phyloP scores from a whole-genome alignment of 2,329 filamentous ascomycete genomes.

The Penicillium crustosum region DNA sequence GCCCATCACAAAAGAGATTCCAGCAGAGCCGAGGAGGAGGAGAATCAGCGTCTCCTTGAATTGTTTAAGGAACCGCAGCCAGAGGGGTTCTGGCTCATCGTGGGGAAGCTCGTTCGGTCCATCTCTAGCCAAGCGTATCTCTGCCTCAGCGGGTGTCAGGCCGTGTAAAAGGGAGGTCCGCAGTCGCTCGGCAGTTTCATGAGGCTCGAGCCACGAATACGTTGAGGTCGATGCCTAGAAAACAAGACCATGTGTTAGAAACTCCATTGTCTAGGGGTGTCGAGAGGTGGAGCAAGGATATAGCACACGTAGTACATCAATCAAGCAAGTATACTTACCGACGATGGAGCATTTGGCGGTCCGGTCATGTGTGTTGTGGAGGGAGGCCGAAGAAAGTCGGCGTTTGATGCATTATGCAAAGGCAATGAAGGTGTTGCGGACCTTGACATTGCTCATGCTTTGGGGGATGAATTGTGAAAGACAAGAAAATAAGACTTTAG shows the following conservation, averaged over 20 bases:
- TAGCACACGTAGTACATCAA: not conserved
- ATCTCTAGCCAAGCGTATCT: constrained; percentile 73
- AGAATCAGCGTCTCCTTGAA: constrained; percentile 95
- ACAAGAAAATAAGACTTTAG: constrained; percentile 13
- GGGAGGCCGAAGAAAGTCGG: constrained; percentile 29
- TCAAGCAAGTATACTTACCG: constrained; percentile 30
- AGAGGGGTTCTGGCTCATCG: constrained; percentile 88
- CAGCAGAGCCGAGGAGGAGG: constrained; percentile 84
- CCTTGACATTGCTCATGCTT: constrained; percentile 62
- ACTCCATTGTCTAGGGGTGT: not conserved
- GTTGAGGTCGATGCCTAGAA: constrained; percentile 45
- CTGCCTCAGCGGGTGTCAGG: constrained; percentile 76
- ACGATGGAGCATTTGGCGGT: constrained; percentile 32
- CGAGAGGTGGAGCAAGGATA: not conserved
- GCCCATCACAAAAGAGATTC: constrained; percentile 82
- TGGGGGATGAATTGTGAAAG: constrained; percentile 13
- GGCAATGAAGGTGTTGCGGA: constrained; percentile 59
- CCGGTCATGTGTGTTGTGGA: constrained; percentile 32
- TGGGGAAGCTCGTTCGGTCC: constrained; percentile 94
- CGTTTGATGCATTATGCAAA: constrained; percentile 52
- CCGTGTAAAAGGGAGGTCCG: constrained; percentile 82
- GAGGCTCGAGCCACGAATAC: constrained; percentile 67
- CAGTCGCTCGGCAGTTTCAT: constrained; percentile 74
- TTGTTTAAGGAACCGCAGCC: constrained; percentile 92
- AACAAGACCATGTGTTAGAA: constrained; percentile 18